phyloP scores from a whole-genome alignment of 495 filamentous ascomycete species.

The Penicillium mononematosum region DNA sequence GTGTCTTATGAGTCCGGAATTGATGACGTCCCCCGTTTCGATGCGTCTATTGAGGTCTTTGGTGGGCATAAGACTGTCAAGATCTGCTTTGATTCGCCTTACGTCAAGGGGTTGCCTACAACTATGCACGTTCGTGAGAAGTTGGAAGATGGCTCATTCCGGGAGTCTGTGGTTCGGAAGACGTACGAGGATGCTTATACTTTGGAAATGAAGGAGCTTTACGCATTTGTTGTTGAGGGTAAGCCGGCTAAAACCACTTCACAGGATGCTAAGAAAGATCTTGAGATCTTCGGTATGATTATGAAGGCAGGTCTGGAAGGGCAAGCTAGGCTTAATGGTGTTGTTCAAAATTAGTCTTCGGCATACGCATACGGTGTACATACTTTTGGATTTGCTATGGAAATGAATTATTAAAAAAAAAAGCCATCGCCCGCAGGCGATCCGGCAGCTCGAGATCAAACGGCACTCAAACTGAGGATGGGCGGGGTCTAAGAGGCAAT shows the following conservation, averaged over 20 bases:
- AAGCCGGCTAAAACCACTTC: conserved; percentile 44
- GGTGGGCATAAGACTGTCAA: conserved; percentile 38
- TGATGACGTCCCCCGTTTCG: conserved; percentile 47
- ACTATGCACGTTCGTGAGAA: conserved; percentile 40
- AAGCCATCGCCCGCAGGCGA: too few relatives aligned
- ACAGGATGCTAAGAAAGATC: conserved; percentile 43
- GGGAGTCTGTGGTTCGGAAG: conserved; percentile 27
- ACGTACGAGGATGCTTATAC: conserved; percentile 52
- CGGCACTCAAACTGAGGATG: neutral
- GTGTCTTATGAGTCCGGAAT: conserved; percentile 52
- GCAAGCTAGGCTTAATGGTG: conserved; percentile 3
- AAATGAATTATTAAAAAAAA: neutral
- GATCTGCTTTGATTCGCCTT: conserved; percentile 47
- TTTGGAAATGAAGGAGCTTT: conserved; percentile 41
- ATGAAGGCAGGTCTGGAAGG: conserved; percentile 26
- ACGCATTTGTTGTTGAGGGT: conserved; percentile 35
- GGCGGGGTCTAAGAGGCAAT: too few relatives aligned
- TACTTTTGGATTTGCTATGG: neutral
- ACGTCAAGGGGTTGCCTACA: conserved; percentile 49
- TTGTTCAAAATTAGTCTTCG: neutral
- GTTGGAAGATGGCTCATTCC: conserved; percentile 26
- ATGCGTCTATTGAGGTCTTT: conserved; percentile 50
- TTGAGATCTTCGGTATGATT: conserved; percentile 27
- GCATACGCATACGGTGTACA: neutral
- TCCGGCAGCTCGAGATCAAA: neutral